phyloP scores from a whole-genome alignment of 2,329 filamentous ascomycete species.

The Botrytis paeoniae region DNA sequence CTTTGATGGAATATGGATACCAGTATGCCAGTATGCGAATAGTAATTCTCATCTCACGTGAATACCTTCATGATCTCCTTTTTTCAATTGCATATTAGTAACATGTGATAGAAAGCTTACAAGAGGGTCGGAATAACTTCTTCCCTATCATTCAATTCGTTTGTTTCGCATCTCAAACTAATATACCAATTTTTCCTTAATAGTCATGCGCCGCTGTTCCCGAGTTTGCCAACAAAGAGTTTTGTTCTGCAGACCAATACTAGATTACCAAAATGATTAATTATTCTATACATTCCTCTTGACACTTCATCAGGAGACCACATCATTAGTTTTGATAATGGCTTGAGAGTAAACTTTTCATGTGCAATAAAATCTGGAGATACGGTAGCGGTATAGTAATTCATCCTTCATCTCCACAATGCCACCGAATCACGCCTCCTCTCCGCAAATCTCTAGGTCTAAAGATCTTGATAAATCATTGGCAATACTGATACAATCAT shows the following conservation, averaged over 20 bases:
- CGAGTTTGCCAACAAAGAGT: background rate
- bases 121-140: background rate
- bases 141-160: conserved; percentile 4
- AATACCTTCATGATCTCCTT: background rate
- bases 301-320: background rate
- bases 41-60: background rate
- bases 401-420: background rate
- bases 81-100: background rate
- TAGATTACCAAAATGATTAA: conserved; percentile 1
- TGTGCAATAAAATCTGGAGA: background rate
- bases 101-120: conserved; percentile 9
- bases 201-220: background rate
- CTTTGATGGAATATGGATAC: background rate
- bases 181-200: background rate
- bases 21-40: background rate
- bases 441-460: background rate
- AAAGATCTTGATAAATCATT: background rate
- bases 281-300: background rate
- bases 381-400: background rate
- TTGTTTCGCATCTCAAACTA: background rate
- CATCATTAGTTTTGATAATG: background rate
- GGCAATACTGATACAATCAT: background rate
- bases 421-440: background rate
- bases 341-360: background rate
- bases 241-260: conserved; percentile 7